Conservation (phyloP, 352 stramenopile genomes). For the Pilasporangium apinafurcum region DNA sequence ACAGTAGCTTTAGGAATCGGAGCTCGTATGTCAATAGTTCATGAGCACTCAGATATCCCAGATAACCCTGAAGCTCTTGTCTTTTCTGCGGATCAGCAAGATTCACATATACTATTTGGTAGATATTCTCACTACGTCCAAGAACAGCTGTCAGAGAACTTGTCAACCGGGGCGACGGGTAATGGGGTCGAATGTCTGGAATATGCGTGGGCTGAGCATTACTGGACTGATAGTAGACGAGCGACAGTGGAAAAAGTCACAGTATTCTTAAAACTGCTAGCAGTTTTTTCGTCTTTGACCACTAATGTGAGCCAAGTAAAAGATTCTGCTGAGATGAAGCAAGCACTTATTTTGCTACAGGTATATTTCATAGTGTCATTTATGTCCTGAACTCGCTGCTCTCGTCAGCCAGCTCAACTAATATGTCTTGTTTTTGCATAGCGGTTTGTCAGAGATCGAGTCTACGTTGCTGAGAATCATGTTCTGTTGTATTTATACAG, state of each 20-base stretch:
- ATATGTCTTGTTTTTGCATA: not conserved
- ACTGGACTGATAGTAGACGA: not conserved
- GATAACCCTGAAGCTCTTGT: not conserved
- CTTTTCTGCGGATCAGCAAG: constrained; percentile 4
- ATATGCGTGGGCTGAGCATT: too few species aligned
- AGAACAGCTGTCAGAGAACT: too few species aligned
- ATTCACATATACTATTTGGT: too few species aligned
- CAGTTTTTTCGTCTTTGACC: constrained; percentile 3
- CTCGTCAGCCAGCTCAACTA: too few species aligned
- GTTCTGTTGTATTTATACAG: constrained; percentile 8
- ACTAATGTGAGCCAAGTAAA: constrained; percentile 1
- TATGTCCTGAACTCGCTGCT: too few species aligned
- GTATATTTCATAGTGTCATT: constrained; percentile 3
- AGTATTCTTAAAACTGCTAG: constrained; percentile 7
- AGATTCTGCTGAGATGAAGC: constrained; percentile 6
- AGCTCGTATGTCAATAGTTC: not conserved
- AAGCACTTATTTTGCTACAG: constrained; percentile 5
- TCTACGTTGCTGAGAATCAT: constrained; percentile 7
- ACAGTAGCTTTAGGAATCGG: constrained; percentile 3
- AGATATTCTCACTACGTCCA: too few species aligned
- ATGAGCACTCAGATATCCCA: not conserved
- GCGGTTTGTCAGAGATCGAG: constrained; percentile 11
- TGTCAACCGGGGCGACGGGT: not conserved
- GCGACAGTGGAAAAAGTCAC: not conserved
- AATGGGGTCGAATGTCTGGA: not conserved